Conservation (phyloP, 768 basidiomycete species). For the Pilatotrama ljubarskyi region DNA sequence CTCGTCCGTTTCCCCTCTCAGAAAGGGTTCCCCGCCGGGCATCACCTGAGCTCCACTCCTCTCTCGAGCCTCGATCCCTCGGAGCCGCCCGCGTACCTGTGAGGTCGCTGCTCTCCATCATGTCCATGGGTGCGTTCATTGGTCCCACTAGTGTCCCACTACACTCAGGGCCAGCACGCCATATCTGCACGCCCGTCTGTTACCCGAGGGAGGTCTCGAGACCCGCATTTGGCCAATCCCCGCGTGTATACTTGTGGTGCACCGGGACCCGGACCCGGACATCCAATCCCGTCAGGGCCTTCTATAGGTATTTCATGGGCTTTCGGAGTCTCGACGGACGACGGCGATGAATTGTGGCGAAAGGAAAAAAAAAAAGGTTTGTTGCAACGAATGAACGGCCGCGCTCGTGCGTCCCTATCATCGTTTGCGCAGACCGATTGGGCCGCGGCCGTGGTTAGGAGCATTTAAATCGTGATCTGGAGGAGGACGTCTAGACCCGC, state of each 20-base stretch:
- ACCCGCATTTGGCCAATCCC: not conserved
- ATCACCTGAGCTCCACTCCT: conserved; percentile 2
- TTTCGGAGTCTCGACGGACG: not conserved
- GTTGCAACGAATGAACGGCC: not conserved
- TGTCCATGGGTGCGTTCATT: too few relatives aligned
- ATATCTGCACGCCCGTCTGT: not conserved
- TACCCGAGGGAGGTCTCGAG: conserved; percentile 3
- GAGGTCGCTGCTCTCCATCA: too few relatives aligned
- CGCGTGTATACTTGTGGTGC: not conserved
- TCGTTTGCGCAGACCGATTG: not conserved
- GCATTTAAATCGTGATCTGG: not conserved
- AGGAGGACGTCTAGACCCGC: conserved; percentile 3
- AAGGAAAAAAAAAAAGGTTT: not conserved
- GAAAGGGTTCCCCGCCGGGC: not conserved
- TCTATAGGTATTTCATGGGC: not conserved
- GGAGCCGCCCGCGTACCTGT: not conserved
- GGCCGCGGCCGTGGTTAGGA: conserved; percentile 2
- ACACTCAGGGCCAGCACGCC: not conserved
- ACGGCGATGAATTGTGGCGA: not conserved
- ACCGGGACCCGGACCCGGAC: conserved; percentile 1
- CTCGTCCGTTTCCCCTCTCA: not conserved
- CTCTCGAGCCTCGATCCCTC: not conserved
- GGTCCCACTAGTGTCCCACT: too few relatives aligned
- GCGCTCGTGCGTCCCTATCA: not conserved
- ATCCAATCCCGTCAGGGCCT: not conserved